Evolutionary conservation across 2,329 filamentous ascomycete species (phyloP), one percentile per base, ranked within the genome.

Genomic region (Ceratocystis lukuohia): DNA sequence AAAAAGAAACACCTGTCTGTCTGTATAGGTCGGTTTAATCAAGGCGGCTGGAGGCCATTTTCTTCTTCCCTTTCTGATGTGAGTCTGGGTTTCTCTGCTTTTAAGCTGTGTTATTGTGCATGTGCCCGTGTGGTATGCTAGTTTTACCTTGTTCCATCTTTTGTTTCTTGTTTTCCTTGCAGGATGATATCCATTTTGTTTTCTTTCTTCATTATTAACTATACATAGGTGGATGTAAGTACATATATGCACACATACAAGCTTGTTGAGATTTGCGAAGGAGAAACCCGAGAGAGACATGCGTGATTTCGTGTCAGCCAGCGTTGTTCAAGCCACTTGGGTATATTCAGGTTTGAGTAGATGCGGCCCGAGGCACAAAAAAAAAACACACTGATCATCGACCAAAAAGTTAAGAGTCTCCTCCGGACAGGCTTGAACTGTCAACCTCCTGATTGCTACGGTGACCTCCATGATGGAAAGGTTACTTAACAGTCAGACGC

Each of bases 401-500:
- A 33, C 15, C 15, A 30, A 17, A 33, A 33, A 33, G 6, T 30
- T 8, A n/a, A n/a, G 10, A n/a, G 3, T 12, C 53, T 57, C 53
- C 53, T 57, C 53, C 53, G 53, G 53, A 57, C 53, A 57, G 53
- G 53, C 53, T 57, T 57, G 53, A 57, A 57, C 53, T 57, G 53
- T 57, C 53, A 57, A 57, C 53, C 53, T 57, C 53, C 53, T 57
- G 53, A 57, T 57, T 5, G 17, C 53, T 17, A 7, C 1, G 6
- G 6, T 8, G 50, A 15, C 15, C 17, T 17, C 50, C 25, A 7
- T 17, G 8, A 20, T 33, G 10, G 50, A 33, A 33, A 6, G 22
- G 17, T 7, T 33, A 12, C n/a, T 41, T 82, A 82, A 82, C 80
- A 82, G 80, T 82, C 80, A 78, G 77, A 82, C 80, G 80, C 80